Conservation (phyloP, 2,329 filamentous ascomycete genomes). For the Ophioceras dolichostomum region DNA sequence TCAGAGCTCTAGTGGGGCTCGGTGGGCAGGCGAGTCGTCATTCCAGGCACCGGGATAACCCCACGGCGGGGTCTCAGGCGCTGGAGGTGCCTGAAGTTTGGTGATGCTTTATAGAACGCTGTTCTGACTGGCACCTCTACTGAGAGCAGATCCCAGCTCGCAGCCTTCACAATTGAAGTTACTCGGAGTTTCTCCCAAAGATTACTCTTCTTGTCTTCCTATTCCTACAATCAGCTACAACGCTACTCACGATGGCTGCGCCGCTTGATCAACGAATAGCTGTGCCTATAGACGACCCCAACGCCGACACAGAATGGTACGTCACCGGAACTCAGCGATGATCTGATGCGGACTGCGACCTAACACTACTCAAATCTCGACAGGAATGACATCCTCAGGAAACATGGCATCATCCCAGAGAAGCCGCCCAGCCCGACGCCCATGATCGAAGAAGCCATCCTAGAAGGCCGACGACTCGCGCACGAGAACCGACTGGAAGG, state of each 20-base stretch:
- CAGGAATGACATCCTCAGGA: conserved; percentile 97
- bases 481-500: conserved; percentile 89
- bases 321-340: too few species aligned
- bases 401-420: conserved; percentile 94
- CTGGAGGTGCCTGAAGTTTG: too few species aligned
- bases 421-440: conserved; percentile 92
- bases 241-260: conserved; percentile 37
- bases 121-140: too few species aligned
- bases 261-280: conserved; percentile 51
- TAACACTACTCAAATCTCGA: too few species aligned
- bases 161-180: too few species aligned
- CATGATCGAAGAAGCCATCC: conserved; percentile 87
- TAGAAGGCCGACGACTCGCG: conserved; percentile 70
- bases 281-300: conserved; percentile 88
- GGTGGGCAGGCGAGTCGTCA: not conserved
- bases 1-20: not conserved
- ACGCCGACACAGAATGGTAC: conserved; percentile 96
- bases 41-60: not conserved
- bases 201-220: not conserved
- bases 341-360: too few species aligned
- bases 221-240: not conserved
- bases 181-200: not conserved
- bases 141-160: too few species aligned
- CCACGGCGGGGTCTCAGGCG: not conserved
- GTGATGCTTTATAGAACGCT: too few species aligned